Base-by-base conservation (phyloP, 2,329 filamentous ascomycete species). In the Fusarium brevicatenulatum region DNA sequence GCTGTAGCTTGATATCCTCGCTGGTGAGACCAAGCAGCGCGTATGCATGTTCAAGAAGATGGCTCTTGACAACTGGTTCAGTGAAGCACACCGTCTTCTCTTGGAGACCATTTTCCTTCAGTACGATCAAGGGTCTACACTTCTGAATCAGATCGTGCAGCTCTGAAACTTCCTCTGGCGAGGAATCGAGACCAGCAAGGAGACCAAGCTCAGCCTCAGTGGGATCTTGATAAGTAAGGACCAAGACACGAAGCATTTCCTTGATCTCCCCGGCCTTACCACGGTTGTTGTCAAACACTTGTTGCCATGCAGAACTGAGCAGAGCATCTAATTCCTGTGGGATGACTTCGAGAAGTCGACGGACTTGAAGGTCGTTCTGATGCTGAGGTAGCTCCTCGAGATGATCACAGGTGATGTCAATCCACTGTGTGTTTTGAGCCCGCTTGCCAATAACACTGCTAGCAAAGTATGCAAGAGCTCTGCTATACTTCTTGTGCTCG, bases 401-500 rank as follows among this genome's bases (percentile, higher is more conserved):
- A 28, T 83, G 82, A 55, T 83, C 80, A 37, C 81, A 83, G 3
- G 83, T 82, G 7, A 85, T 83, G 32, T 85, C 83, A 34, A 85
- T 84, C 83, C 83, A 85, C 34, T 84, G 82, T 0, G 81, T 84
- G 54, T 83, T 84, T 12, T 83, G 82, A 0, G 83, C 83, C 37
- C 83, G 78, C 40, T 79, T 82, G 1, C 83, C 83, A 9, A 85
- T 83, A 6, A 85, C 73, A 56, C 83, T 85, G 42, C 82, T 82
- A 1, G 81, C 82, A 61, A 83, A 85, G 63, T 84, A 85, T 9
- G 81, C 77, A 4, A 85, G 77, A 3, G 83, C 83, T 54, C 81
- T 83, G 62, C 82, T 85, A 61, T 85, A 85, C 1, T 80, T 80
- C 57, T 84, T 84, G 16, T 78, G 71, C 15, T 73, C 71, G 1